Evolutionary conservation across 306 rosid genomes (phyloP), one percentile per base, ranked within the genome.

Genomic region (Glycine soja): DNA sequence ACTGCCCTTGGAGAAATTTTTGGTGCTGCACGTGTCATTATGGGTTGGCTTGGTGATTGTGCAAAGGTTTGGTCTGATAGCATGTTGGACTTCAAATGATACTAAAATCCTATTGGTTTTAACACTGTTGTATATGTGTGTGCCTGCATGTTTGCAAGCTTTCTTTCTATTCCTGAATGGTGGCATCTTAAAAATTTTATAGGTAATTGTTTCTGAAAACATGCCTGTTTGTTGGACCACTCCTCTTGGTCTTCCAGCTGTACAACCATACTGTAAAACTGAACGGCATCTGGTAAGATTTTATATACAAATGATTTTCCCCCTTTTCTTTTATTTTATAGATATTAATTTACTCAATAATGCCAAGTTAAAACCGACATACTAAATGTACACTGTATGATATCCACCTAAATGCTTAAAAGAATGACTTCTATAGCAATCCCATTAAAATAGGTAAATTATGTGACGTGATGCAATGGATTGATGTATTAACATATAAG

Each of bases 1-100:
- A 88, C 94, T 87, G 93, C 97, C 81, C 97, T 93, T 45, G 97
- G 92, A 73, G 97, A 93, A 84, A 91, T 90, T 83, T 93, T 93
- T 82, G 87, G 89, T 87, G 93, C 97, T 80, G 97, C 97, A 1
- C 97, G 94, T 70, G 94, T 80, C 62, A 92, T 85, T 59, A 93
- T 93, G 97, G 79, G 88, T 45, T 93, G 97, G 97, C 97, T 93
- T 43, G 91, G 97, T 87, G 97, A 93, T 84, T 93, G 97, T 77
- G 97, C 97, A 42, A 90, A 90, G 90, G 94, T 90, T 76, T 77
- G 78, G 61, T 47, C 76, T 53, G 34, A 18, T 57, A 45, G 14
- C 75, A 46, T 38, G 79, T 10, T 73, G 10, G 69, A 61, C 54
- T 75, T 81, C 48, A 47, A 59, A 51, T 59, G 67, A 75, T 64